Conservation (phyloP, 495 filamentous ascomycete species). For the Hypoxylon trugodes region DNA sequence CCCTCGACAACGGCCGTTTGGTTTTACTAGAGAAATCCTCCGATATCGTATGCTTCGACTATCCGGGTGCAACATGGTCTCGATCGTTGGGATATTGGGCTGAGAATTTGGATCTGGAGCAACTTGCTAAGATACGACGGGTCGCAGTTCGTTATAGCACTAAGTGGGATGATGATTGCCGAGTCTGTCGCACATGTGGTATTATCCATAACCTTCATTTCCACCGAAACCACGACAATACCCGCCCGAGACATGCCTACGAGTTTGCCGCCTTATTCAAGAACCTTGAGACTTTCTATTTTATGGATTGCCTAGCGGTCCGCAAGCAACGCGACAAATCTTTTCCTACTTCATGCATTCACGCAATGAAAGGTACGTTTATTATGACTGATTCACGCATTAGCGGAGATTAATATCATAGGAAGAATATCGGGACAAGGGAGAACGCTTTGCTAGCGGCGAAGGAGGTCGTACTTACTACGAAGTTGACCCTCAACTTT, state of each 20-base stretch:
- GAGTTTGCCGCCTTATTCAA: constrained; percentile 46
- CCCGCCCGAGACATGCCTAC: constrained; percentile 39
- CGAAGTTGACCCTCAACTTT: constrained; percentile 36
- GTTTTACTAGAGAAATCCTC: constrained; percentile 35
- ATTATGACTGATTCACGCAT: background rate
- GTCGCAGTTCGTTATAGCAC: constrained; percentile 45
- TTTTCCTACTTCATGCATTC: constrained; percentile 2
- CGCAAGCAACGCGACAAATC: constrained; percentile 33
- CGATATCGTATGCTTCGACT: constrained; percentile 45
- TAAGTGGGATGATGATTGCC: constrained; percentile 41
- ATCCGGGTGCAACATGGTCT: constrained; percentile 29
- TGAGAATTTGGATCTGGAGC: constrained; percentile 35
- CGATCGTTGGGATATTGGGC: constrained; percentile 33
- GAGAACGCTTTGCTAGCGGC: constrained; percentile 31
- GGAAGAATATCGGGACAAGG: constrained; percentile 10
- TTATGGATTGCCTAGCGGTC: constrained; percentile 44
- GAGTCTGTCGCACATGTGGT: constrained; percentile 40
- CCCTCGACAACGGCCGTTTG: constrained; percentile 35
- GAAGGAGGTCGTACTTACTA: constrained; percentile 42
- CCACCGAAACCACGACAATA: constrained; percentile 27
- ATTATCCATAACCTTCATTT: constrained; percentile 24
- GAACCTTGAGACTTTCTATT: constrained; percentile 46
- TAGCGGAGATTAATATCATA: constrained; percentile 9
- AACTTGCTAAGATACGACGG: constrained; percentile 40
- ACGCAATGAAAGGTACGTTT: constrained; percentile 29